Evolutionary conservation across 2,329 filamentous ascomycete genomes (phyloP).

Genomic region (Penicillium sp.): DNA sequence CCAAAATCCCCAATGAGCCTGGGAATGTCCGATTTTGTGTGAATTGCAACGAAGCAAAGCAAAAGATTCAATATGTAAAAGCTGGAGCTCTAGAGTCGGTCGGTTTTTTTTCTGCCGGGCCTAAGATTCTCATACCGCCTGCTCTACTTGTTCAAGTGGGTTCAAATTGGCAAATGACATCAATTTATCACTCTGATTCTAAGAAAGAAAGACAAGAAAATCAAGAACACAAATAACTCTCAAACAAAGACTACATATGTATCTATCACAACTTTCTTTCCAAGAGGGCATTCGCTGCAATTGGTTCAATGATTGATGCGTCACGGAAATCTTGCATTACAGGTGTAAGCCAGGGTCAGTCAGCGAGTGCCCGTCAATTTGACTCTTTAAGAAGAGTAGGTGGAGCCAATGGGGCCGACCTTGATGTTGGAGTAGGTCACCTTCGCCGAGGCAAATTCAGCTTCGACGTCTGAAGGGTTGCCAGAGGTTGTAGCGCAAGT

Average conservation of each 20-base stretch:
- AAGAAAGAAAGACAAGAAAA: not conserved
- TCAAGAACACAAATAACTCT: constrained; percentile 2
- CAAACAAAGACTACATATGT: not conserved
- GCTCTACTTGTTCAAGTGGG: not conserved
- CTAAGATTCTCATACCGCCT: constrained; percentile 20
- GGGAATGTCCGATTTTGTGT: not conserved
- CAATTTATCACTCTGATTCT: constrained; percentile 3
- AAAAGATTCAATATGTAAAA: not conserved
- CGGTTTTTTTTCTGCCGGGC: constrained; percentile 22
- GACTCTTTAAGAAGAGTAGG: constrained; percentile 36
- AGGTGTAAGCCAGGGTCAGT: not conserved
- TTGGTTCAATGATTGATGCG: not conserved
- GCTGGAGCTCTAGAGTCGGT: constrained; percentile 15
- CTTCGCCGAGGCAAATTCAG: constrained; percentile 47
- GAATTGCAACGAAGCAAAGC: not conserved
- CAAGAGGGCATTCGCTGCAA: not conserved
- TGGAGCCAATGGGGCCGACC: constrained; percentile 58
- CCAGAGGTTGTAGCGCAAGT: constrained; percentile 55
- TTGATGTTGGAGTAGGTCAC: constrained; percentile 62
- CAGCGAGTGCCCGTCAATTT: not conserved
- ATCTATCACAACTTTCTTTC: not conserved
- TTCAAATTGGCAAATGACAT: constrained; percentile 8
- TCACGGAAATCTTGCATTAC: not conserved
- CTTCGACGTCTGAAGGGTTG: constrained; percentile 52
- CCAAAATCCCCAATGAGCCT: not conserved